phyloP scores from a whole-genome alignment of 2,329 filamentous ascomycete species.

The Fonsecaea pugnacius region DNA sequence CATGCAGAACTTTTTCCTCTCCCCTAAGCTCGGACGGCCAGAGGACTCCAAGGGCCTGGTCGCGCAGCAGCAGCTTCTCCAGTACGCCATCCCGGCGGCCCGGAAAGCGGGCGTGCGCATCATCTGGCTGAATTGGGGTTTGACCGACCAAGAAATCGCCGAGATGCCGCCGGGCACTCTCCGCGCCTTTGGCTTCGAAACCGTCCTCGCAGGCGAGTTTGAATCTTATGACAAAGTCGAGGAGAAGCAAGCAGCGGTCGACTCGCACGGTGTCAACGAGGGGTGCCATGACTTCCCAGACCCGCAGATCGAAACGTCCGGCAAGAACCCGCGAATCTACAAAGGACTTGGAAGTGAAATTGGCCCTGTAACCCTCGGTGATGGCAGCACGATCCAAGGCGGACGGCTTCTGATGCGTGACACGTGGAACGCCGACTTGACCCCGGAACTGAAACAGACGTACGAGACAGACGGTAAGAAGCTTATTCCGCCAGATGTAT shows the following conservation, averaged over 20 bases:
- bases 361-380: slow-evolving; percentile 45
- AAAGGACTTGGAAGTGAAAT: slow-evolving; percentile 55
- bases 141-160: slow-evolving; percentile 57
- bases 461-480: slow-evolving; percentile 41
- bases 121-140: slow-evolving; percentile 63
- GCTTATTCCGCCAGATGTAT: slow-evolving; percentile 50
- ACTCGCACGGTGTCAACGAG: slow-evolving; percentile 38
- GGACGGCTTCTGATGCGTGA: slow-evolving; percentile 55
- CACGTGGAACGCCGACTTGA: slow-evolving; percentile 62
- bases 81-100: slow-evolving; percentile 54
- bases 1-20: slow-evolving; percentile 60
- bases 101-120: slow-evolving; percentile 56
- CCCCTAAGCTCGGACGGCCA: slow-evolving; percentile 49
- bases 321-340: slow-evolving; percentile 40
- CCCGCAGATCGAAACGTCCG: slow-evolving; percentile 31
- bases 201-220: slow-evolving; percentile 39
- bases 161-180: slow-evolving; percentile 57
- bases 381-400: slow-evolving; percentile 33
- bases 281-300: slow-evolving; percentile 28
- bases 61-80: slow-evolving; percentile 49
- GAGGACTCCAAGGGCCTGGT: slow-evolving; percentile 49
- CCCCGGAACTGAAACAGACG: slow-evolving; percentile 50
- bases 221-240: slow-evolving; percentile 23
- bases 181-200: slow-evolving; percentile 54
- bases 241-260: slow-evolving; percentile 34